Base-by-base conservation (phyloP, 768 basidiomycete genomes). In the Serendipita sp. region DNA sequence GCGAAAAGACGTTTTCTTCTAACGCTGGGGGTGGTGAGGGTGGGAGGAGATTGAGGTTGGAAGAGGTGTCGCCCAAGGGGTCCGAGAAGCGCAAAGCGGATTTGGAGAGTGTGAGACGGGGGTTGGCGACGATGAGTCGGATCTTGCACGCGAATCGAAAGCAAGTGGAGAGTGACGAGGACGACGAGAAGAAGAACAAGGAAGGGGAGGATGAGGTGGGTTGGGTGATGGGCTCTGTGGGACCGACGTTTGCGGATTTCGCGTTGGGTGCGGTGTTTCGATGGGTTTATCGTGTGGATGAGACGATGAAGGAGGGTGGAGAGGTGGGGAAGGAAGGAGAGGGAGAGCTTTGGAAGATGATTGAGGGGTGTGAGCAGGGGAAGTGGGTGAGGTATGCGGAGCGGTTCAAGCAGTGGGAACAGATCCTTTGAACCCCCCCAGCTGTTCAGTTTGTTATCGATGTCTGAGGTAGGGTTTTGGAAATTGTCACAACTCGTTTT, bases 191-290 rank as follows among this genome's bases (percentile, higher is more conserved):
- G 9, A 33, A 13, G 20, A 58, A 24, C 20, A 20, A 20, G 26
- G 45, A 20, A n/a, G 26, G n/a, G n/a, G n/a, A 48, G 45, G n/a
- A 9, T 11, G 11, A 22, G 2, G n/a, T 5, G 11, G 53, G 31
- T 13, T 58, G 53, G 53, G 26, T 58, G 17, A 58, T 58, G 53
- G 53, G 53, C 9, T 28, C 53, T 33, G 20, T 58, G 14, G 53
- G 53, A 24, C 53, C 53, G 11, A 58, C 53, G 30, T 58, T 58
- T 58, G 53, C 53, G 31, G 53, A 58, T 34, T 58, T 58, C 31
- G 53, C 24, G 20, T 4, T 58, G 13, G 53, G 53, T n/a, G 53
- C 26, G 11, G 9, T 58, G 11, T 31, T 58, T n/a, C 24, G 17
- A 2, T 58, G 53, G 53, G 11, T 28, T 2, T 11, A 33, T 13